phyloP scores from a whole-genome alignment of 495 filamentous ascomycete genomes.

The Geoglossum glabrum region DNA sequence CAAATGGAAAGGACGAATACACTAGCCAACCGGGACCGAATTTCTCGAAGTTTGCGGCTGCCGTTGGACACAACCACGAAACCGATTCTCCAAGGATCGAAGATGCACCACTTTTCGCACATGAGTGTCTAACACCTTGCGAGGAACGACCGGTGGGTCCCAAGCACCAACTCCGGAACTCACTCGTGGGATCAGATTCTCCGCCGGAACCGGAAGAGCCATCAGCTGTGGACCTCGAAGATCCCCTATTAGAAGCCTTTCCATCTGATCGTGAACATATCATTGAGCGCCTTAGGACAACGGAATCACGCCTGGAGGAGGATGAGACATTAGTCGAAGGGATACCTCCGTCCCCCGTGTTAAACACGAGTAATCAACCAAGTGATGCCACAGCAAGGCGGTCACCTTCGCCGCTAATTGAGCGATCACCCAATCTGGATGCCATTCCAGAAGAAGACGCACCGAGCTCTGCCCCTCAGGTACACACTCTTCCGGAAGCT shows the following conservation, averaged over 20 bases:
- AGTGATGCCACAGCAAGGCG: neutral
- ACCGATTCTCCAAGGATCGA: conserved; percentile 6
- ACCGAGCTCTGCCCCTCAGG: neutral
- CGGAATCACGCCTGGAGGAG: conserved; percentile 24
- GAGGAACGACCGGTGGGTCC: conserved; percentile 1
- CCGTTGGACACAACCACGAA: neutral
- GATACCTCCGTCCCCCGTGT: neutral
- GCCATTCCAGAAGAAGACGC: neutral
- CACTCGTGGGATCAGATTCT: neutral
- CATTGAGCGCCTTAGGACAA: conserved; percentile 23
- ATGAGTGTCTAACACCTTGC: conserved; percentile 22
- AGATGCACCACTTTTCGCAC: conserved; percentile 24
- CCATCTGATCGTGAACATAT: conserved; percentile 28
- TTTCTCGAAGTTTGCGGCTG: neutral
- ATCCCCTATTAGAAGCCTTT: conserved; percentile 31
- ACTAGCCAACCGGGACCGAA: neutral
- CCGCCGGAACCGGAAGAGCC: conserved; percentile 5
- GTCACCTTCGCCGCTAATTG: neutral
- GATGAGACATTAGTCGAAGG: conserved; percentile 24
- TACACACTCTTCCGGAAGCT: neutral
- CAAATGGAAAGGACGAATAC: neutral
- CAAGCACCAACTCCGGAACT: neutral
- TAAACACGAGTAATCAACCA: neutral
- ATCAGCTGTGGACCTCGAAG: conserved; percentile 23
- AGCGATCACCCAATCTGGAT: neutral